These are phyloP conservation scores for Tricholoma sp. DNA, from an alignment of 768 basidiomycete genomes.

Conservation along the genomic window DNA sequence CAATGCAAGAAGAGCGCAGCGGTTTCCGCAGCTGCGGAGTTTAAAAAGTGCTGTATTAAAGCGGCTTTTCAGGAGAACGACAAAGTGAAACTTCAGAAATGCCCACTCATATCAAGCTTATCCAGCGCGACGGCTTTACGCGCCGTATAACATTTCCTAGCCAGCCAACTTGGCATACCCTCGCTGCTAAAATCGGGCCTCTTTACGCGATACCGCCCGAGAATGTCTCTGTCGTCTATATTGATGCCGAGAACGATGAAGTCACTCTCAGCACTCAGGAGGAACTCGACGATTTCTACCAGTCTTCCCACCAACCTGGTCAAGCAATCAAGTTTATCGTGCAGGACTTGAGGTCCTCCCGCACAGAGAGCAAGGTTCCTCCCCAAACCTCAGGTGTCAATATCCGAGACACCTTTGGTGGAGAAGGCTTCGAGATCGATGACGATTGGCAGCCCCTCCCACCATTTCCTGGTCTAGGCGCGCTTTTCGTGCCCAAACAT, in stretches of 20 bases:
- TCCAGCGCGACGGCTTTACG: conserved; percentile 48
- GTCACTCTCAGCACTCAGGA: conserved; percentile 74
- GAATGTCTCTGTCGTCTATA: conserved; percentile 62
- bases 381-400: conserved; percentile 27
- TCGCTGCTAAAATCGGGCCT: conserved; percentile 45
- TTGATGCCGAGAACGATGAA: conserved; percentile 69
- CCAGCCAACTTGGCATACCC: conserved; percentile 50
- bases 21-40: conserved; percentile 18
- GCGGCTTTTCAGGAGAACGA: neutral
- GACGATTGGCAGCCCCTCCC: conserved; percentile 64
- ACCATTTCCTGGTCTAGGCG: conserved; percentile 25
- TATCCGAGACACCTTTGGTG: conserved; percentile 57
- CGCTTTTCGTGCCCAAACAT: conserved; percentile 30
- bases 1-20: conserved; percentile 4
- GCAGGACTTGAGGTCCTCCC: conserved; percentile 47
- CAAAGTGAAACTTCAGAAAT: conserved; percentile 25
- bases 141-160: conserved; percentile 52
- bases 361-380: conserved; percentile 25
- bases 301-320: conserved; percentile 23
- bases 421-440: conserved; percentile 42
- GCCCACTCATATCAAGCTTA: conserved; percentile 62
- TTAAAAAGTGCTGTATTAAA: conserved; percentile 7
- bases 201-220: conserved; percentile 50
- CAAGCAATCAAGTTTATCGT: conserved; percentile 55
- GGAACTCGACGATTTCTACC: conserved; percentile 73